Evolutionary conservation across 306 rosid genomes (phyloP), one percentile per base, ranked within the genome.

Genomic region (Casuarina cunninghamiana): DNA sequence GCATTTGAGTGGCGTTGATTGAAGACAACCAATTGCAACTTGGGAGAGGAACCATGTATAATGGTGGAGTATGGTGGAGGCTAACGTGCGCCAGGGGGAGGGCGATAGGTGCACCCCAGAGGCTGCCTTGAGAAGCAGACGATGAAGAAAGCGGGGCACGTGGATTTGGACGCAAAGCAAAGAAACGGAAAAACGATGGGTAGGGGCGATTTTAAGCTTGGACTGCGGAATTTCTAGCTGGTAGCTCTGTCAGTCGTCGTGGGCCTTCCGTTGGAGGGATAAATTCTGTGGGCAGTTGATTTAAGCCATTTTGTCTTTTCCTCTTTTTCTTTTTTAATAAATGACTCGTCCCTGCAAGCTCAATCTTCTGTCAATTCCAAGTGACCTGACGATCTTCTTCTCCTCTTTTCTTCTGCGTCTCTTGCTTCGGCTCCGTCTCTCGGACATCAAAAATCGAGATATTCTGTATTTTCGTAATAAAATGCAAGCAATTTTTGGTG

Each of bases 51-150:
- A 0, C 9, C 66, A 21, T 38, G 10, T 3, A 44, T 1, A n/a
- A 78, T 44, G 79, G 73, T 1, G 74, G 60, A 16, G 73, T 17
- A 77, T 39, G 81, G 73, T 1, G 74, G 60, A 16, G 73, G 75
- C 80, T 79, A 81, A 73, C 78, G 49, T 77, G 78, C 80, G 84
- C 89, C 39, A 26, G 78, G 76, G 74, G 62, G 53, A 66, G 76
- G 78, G 44, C 38, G 78, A 38, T 8, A 19, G 62, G 21, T 2
- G 12, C 10, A 11, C 65, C 21, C 65, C 65, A 9, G 10, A 11
- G 77, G 17, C 76, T 10, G 38, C 50, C 78, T 39, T 65, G 74
- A 88, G 77, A 72, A 83, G 86, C 17, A 79, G 90, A 87, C 15
- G 89, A 73, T 62, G 69, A 39, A 70, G 51, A 43, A 53, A 2